Base-by-base conservation (phyloP, 1,284 basidiomycete genomes). In the Irpex rosettiformis region DNA sequence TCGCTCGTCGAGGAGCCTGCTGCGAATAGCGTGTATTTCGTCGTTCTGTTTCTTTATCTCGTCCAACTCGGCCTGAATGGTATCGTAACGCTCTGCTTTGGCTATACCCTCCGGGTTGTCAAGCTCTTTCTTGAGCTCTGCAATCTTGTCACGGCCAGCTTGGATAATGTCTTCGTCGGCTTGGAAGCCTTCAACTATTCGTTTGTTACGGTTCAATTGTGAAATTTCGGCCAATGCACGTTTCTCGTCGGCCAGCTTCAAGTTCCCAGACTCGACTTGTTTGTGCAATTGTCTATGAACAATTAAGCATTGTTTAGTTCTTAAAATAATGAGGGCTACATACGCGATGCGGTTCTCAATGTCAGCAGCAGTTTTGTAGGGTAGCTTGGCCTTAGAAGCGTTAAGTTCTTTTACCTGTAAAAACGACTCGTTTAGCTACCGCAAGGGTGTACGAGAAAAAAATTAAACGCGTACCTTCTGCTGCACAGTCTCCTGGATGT, bases 231-330 rank as follows among this genome's bases (percentile, higher is more conserved):
- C 83, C 21, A 99, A 81, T 4, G 96, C 93, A 64, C 93, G 89
- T 76, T 98, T 98, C 77, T 99, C 97, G 58, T 98, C 96, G 40
- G 91, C 95, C 58, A 99, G 82, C 73, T 95, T 98, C 83, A 99
- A 82, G 63, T 72, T 85, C 22, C 96, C 97, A 7, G 92, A 91
- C 70, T 98, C 96, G 61, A 99, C 88, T 71, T 95, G 91, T 67
- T 83, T 89, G 62, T 96, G 92, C 67, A 95, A 79, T 64, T 86
- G 79, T 66, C 93, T 96, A 67, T n/a, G 58, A 16, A 37, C 2
- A 55, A 7, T 11, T 37, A 10, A 52, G 64, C 30, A 29, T 54
- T 5, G 51, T n/a, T 37, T 16, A 37, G 3, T 8, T 3, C 33
- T 57, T 57, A 56, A 24, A 52, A 63, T 18, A 75, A 16, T 4